Evolutionary conservation across 352 stramenopile genomes (phyloP), one percentile per base, ranked within the genome.

Genomic region (Pythium angustatum): DNA sequence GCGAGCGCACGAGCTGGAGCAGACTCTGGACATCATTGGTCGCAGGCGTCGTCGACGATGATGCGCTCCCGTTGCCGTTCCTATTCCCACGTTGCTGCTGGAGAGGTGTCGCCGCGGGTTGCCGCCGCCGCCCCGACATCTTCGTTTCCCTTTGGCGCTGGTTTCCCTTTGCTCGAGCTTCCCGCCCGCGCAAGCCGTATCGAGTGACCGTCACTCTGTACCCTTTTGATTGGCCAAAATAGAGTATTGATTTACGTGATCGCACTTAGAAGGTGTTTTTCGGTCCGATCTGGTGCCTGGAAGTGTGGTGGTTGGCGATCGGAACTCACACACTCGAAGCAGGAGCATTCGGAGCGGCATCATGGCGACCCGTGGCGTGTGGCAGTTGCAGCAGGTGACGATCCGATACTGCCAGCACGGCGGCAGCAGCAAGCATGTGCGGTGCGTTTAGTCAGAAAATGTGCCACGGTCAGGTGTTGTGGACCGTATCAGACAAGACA

Each of bases 401-500:
- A 79, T 81, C 48, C 74, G 74, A 47, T 81, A 81, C 74, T 81
- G 74, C 70, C 74, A 81, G 62, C 62, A 81, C 48, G 70, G 74
- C 45, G 74, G 74, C 15, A 81, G 74, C 75, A 96, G 87, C 71
- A 81, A 81, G 61, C 79, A 93, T 64, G 72, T 94, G 40, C 71
- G 85, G 73, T 85, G 71, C 17, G 22, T 52, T 44, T 45, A 17
- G 48, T 54, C 4, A 4, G 3, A 21, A 22, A 26, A 36, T 2
- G 14, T 5, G 44, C 31, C 15, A 36, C 40, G n/a, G 10, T 21
- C 19, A n/a, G n/a, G n/a, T n/a, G n/a, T n/a, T n/a, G n/a, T n/a
- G n/a, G n/a, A n/a, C n/a, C n/a, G n/a, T n/a, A n/a, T n/a, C n/a
- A n/a, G n/a, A n/a, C n/a, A n/a, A n/a, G n/a, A n/a, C n/a, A n/a